Evolutionary conservation across 352 stramenopile species (phyloP).

Genomic region (Pythium oligandrum): DNA sequence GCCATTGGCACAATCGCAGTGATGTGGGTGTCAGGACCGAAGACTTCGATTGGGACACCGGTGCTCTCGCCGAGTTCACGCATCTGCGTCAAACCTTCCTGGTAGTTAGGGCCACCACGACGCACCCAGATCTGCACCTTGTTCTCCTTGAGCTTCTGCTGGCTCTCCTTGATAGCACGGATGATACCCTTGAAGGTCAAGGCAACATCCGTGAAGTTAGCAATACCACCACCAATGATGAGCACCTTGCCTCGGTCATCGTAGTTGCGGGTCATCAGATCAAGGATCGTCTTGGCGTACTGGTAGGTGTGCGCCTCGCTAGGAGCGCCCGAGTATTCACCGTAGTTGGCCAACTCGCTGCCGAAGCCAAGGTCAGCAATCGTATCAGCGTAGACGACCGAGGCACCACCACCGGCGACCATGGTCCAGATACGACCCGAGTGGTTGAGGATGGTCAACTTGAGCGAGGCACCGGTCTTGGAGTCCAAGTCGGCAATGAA

Average conservation of each 20-base stretch:
- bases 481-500: slow-evolving; percentile 94
- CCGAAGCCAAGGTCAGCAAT: slow-evolving; percentile 94
- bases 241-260: slow-evolving; percentile 92
- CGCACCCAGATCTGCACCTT: slow-evolving; percentile 94
- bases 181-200: slow-evolving; percentile 98
- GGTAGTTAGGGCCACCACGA: slow-evolving; percentile 95
- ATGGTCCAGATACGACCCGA: slow-evolving; percentile 95
- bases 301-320: slow-evolving; percentile 96
- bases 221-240: slow-evolving; percentile 97
- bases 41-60: slow-evolving; percentile 93
- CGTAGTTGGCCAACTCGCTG: slow-evolving; percentile 96
- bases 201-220: slow-evolving; percentile 98
- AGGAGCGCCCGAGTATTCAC: slow-evolving; percentile 96
- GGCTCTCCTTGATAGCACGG: slow-evolving; percentile 90
- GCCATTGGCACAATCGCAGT: slow-evolving; percentile 93
- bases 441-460: slow-evolving; percentile 97
- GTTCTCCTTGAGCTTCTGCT: slow-evolving; percentile 88
- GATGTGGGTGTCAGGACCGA: slow-evolving; percentile 95
- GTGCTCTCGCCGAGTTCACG: slow-evolving; percentile 85
- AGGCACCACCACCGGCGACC: slow-evolving; percentile 94
- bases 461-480: slow-evolving; percentile 95
- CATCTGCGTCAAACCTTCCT: slow-evolving; percentile 94
- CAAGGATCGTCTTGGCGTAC: slow-evolving; percentile 96
- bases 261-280: slow-evolving; percentile 92
- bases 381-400: slow-evolving; percentile 96